Evolutionary conservation across 306 rosid genomes (phyloP), one percentile per base, ranked within the genome.

Genomic region (Heteromeles arbutifolia): DNA sequence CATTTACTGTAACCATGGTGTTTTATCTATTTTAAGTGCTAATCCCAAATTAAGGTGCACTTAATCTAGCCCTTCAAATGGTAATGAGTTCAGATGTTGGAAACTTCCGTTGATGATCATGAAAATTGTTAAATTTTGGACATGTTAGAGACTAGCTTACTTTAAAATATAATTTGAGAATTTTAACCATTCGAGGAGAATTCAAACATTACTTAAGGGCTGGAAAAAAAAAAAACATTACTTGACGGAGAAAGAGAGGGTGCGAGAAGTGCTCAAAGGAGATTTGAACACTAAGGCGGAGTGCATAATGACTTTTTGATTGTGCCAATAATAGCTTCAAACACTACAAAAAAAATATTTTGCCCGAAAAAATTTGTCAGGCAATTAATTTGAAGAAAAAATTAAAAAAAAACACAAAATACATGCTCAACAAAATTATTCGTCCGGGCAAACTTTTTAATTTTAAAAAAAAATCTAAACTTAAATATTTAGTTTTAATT

Each of bases 1-100:
- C 25, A 56, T 22, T 57, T 21, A 9, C 62, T 10, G 26, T 57
- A n/a, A 54, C 61, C 21, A 50, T 17, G 21, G 21, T 17, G 21
- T 50, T 50, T 48, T 48, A 2, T 15, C 53, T 48, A 5, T 48
- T 28, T 17, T 26, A 29, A 52, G 29, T 29, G 19, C 45, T 2
- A 15, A 7, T 68, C 3, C 48, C 70, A 21, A 37, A 34, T 28
- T 10, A 54, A 29, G 29, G 63, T 52, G 29, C n/a, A 1, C 25
- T 19, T 28, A 69, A 69, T 70, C 63, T 50, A 4, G 57, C 65
- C 52, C 65, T 8, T 71, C 8, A 2, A 73, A 22, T 57, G 76
- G 61, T 39, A 73, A 11, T 24, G 67, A 73, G 44, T 73, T 26
- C 69, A 73, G 17, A 41, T 25, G 77, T 73, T 39, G 58, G 43